Conservation (phyloP, 208 protist species). For the Leishmania arabica region DNA sequence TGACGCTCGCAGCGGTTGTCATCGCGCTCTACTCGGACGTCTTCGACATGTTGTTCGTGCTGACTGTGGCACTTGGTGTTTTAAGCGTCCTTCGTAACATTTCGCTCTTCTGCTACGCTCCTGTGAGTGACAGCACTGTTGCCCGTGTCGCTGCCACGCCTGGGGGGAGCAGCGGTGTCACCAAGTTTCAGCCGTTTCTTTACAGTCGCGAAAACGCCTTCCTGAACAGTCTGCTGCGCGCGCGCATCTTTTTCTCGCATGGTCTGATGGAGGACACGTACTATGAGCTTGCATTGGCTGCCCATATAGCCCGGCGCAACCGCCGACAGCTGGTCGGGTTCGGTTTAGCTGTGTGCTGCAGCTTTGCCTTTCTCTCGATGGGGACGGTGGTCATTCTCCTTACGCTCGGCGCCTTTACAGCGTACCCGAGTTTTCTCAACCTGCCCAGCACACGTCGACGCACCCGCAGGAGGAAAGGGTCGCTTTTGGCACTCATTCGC, state of each 20-base stretch:
- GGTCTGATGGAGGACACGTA: conserved; percentile 83
- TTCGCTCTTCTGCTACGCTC: conserved; percentile 56
- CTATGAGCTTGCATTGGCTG: conserved; percentile 70
- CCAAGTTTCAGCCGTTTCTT: conserved; percentile 51
- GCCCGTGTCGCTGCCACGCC: conserved; percentile 25
- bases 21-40: conserved; percentile 55
- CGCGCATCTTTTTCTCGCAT: conserved; percentile 75
- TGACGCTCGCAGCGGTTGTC: conserved; percentile 53
- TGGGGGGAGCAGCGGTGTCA: conserved; percentile 13
- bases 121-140: conserved; percentile 25
- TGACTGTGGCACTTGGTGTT: conserved; percentile 39
- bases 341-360: conserved; percentile 22
- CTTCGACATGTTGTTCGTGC: conserved; percentile 50
- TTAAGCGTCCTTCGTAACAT: conserved; percentile 50
- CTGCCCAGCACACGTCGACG: conserved; percentile 28
- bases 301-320: conserved; percentile 43
- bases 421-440: conserved; percentile 57
- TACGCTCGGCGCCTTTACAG: conserved; percentile 43
- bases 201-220: conserved; percentile 70
- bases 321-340: conserved; percentile 35
- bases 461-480: conserved; percentile 26
- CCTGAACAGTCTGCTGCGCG: conserved; percentile 76
- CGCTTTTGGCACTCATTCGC: neutral
- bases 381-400: conserved; percentile 48
- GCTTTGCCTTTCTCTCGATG: conserved; percentile 45